These are phyloP conservation scores for Glutinoglossum americanum DNA, from an alignment of 495 filamentous ascomycete species.

Conservation along the genomic window DNA sequence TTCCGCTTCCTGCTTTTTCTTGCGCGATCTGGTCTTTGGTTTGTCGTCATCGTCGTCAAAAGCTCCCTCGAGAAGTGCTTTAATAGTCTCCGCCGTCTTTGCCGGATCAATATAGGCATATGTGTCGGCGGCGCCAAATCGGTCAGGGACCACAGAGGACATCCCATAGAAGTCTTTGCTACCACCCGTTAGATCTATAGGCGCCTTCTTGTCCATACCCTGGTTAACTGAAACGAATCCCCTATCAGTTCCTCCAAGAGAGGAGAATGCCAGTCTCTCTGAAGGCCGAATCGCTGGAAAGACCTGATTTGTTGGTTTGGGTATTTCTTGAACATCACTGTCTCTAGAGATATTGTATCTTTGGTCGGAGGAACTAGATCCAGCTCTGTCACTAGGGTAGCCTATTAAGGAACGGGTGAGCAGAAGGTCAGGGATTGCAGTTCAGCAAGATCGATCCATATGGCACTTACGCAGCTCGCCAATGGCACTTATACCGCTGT, in stretches of 20 bases:
- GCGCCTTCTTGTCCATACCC: not conserved
- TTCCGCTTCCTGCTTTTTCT: conserved; percentile 11
- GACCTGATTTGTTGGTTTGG: not conserved
- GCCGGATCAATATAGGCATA: conserved; percentile 51
- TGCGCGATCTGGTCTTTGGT: conserved; percentile 26
- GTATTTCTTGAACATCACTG: not conserved
- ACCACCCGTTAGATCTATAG: conserved; percentile 2
- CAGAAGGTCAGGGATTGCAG: not conserved
- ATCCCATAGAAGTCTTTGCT: conserved; percentile 15
- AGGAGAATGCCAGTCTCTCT: not conserved
- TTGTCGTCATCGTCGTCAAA: conserved; percentile 66
- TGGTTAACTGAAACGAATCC: not conserved
- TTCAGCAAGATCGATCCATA: not conserved
- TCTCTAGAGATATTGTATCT: not conserved
- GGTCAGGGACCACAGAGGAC: conserved; percentile 10
- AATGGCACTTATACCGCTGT: not conserved
- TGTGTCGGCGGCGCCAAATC: conserved; percentile 28
- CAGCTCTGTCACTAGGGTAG: not conserved
- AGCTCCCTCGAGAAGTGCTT: conserved; percentile 67
- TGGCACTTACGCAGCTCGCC: not conserved
- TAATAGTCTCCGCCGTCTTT: conserved; percentile 67
- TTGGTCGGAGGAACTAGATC: not conserved
- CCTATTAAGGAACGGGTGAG: not conserved
- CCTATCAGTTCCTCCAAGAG: not conserved
- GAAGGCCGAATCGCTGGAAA: not conserved